Base-by-base conservation (phyloP, 2,329 filamentous ascomycete genomes). In the Cylindrodendrum hubeiense region DNA sequence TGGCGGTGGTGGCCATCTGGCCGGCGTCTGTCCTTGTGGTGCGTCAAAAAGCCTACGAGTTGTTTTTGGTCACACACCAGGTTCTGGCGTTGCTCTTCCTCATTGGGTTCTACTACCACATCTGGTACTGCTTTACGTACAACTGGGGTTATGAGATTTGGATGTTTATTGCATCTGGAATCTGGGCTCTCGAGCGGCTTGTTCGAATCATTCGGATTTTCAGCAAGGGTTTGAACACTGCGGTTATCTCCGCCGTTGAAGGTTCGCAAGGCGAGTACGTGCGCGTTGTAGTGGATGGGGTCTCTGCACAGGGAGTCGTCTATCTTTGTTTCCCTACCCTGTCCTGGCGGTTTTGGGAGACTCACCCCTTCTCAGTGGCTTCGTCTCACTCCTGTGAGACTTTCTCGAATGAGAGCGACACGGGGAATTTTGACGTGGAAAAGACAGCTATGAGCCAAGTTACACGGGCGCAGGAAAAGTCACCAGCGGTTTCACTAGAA, bases 131-230 rank as follows among this genome's bases (percentile, higher is more conserved):
- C 4, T 80, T 75, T 55, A 61, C 59, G 7, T 78, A 76, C 67
- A 74, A 74, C 33, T 80, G 78, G 78, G 79, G 79, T 1, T 79
- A 81, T 41, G 78, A 81, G 66, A 79, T 79, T 41, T 80, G 78
- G 74, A 70, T 74, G 17, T 79, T 77, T 58, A 61, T 79, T n/a
- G 75, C 68, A 2, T 74, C 67, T 13, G 78, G 62, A 7, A 71
- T 77, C 46, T 81, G 78, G 79, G 74, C 60, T 2, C 37, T 68
- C 4, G 78, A 81, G 22, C 70, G 77, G 10, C 46, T 77, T 8
- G 28, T 75, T 5, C 70, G 79, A 1, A 10, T 78, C 1, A 59
- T 47, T 6, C 68, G 78, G 3, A 74, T 78, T 15, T 68, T 68
- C 1, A 37, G 61, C 2, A 60, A 70, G 9, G 76, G 76, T 2